These are phyloP conservation scores for Hibiscus trionum DNA, from an alignment of 345 rosid species.

Conservation along the genomic window DNA sequence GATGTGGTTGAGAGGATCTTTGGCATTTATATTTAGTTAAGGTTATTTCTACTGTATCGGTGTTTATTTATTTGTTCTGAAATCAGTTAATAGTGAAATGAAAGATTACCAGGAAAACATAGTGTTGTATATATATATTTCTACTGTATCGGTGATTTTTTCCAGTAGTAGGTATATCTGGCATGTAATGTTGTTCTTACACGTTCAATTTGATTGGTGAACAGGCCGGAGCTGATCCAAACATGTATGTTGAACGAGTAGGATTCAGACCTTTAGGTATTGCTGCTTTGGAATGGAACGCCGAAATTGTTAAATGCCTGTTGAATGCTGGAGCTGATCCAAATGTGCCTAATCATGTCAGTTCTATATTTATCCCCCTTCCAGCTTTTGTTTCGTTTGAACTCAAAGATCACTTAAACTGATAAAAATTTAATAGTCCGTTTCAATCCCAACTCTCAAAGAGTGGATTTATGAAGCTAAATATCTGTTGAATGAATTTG, in stretches of 20 bases:
- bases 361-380: neutral
- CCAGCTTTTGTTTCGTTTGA: neutral
- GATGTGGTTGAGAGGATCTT: neutral
- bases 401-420: neutral
- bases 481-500: neutral
- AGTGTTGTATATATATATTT: no score
- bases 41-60: neutral
- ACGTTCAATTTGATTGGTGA: neutral
- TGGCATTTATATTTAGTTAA: neutral
- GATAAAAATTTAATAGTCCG: neutral
- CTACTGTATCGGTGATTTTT: no score
- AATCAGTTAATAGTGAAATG: neutral
- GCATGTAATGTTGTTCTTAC: neutral
- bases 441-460: neutral
- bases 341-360: neutral
- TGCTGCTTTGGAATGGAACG: neutral
- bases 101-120: neutral
- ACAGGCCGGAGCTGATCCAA: slow-evolving; percentile 14
- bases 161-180: neutral
- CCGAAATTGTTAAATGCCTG: neutral
- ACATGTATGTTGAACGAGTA: neutral
- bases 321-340: slow-evolving; percentile 10
- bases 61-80: neutral
- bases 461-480: neutral
- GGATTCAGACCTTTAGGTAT: neutral